phyloP scores from a whole-genome alignment of 176 grass and related monocot species.

The barley (Hordeum vulgare) region DNA sequence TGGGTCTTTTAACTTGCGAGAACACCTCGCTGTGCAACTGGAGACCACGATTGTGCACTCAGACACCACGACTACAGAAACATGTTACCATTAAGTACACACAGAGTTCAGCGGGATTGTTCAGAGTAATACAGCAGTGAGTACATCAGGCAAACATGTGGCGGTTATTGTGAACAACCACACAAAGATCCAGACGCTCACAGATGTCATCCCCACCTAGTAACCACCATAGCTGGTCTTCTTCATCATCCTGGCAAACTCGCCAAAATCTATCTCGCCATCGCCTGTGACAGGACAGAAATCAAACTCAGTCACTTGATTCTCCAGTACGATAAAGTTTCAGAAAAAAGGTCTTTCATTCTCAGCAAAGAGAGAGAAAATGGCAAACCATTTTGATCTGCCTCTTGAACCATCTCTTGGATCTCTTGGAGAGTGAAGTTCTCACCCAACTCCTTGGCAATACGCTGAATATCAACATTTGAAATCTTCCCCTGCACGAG shows the following conservation, averaged over 20 bases:
- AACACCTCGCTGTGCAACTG: background rate
- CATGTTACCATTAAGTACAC: background rate
- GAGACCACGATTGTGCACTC: background rate
- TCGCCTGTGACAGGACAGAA: conserved; percentile 45
- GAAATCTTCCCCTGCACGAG: conserved; percentile 79
- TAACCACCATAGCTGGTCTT: conserved; percentile 60
- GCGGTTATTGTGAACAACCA: conserved; percentile 8
- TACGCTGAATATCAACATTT: conserved; percentile 66
- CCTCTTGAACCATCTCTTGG: conserved; percentile 77
- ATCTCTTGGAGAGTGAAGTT: conserved; percentile 80
- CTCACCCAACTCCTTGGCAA: conserved; percentile 76
- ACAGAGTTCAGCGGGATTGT: background rate
- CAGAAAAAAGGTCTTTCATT: background rate
- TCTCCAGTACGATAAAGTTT: background rate
- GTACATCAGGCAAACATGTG: background rate
- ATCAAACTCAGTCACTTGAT: background rate
- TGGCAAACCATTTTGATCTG: conserved; percentile 61
- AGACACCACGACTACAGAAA: background rate
- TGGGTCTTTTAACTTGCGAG: background rate
- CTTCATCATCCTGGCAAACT: conserved; percentile 77
- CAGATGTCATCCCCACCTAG: conserved; percentile 17
- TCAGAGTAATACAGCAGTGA: background rate
- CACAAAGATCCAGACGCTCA: background rate
- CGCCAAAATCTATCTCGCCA: conserved; percentile 71
- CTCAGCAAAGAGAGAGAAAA: background rate